Percentiles rank a stretch among this genome's conserved stretches.
Evolutionary conservation across 331 rosid species (phyloP).

Genomic region (Dryas integrifolia): DNA sequence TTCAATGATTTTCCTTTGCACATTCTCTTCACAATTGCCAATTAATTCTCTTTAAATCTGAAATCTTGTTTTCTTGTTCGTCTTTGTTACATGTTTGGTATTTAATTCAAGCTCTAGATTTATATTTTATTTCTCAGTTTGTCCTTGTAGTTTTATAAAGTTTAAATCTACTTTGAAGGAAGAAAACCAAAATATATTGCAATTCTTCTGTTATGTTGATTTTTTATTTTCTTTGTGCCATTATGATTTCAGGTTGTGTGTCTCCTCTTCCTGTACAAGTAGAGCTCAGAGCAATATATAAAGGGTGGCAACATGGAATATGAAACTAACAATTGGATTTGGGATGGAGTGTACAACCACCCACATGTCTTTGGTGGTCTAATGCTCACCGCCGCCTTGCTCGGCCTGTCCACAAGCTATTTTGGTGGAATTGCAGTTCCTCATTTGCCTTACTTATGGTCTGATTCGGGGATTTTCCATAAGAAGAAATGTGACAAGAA

Average conservation of each 20-base stretch:
- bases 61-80: not conserved
- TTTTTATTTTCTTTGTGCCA: conserved; percentile 28
- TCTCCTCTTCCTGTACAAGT: conserved; percentile 50
- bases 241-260: conserved; percentile 55
- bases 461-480: conserved; percentile 64
- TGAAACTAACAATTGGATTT: conserved; percentile 75
- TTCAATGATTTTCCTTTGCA: not conserved
- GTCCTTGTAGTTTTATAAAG: not conserved
- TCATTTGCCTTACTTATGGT: conserved; percentile 59
- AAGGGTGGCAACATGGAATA: conserved; percentile 56
- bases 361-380: conserved; percentile 88
- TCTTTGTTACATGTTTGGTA: not conserved
- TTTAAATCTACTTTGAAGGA: not conserved
- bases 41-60: conserved; percentile 4
- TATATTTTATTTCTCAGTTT: not conserved
- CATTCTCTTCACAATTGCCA: not conserved
- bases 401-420: conserved; percentile 85
- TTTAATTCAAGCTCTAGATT: conserved; percentile 3
- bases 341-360: conserved; percentile 83
- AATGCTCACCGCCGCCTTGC: conserved; percentile 96
- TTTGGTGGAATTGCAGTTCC: conserved; percentile 84
- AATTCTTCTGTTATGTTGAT: not conserved
- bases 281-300: conserved; percentile 18
- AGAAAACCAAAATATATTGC: not conserved
- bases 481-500: conserved; percentile 68